Evolutionary conservation across 352 stramenopile genomes (phyloP), one percentile per base, ranked within the genome.

Genomic region (Globisporangium paddicum): DNA sequence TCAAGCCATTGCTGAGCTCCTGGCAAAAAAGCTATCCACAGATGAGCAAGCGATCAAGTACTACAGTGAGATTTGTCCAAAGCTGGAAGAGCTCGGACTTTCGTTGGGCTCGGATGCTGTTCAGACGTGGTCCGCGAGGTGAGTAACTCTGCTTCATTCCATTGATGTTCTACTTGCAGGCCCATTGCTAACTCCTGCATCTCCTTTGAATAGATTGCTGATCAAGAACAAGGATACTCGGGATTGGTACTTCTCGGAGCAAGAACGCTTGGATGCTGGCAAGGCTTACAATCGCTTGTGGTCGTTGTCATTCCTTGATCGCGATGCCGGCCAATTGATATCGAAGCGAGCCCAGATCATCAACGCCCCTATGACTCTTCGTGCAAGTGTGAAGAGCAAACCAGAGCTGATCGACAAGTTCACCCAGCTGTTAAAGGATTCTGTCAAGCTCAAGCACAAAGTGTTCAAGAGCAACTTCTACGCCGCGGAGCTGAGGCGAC

Each of bases 161-260:
- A 16, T 16, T 5, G 21, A 13, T 34, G 21, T 21, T 11, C 13
- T 35, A 14, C 28, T 19, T 14, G 10, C 9, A 10, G 2, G 4
- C 35, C 13, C 5, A 16, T 16, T 13, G 37, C 51, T 25, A 52
- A 30, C 28, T 19, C 9, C 21, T 47, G n/a, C 2, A 19, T 50
- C 28, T 19, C 0, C 32, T 63, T 13, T 59, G 6, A 42, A 42
- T 40, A 81, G 72, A 57, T 58, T 95, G 40, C 64, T 93, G 9
- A 93, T 95, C 62, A 95, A 93, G 64, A 93, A 93, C 65, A 93
- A 93, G 64, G 84, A 95, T 11, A 92, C 86, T 2, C 71, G 82
- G 11, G 82, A 93, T 49, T 94, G 84, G 84, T 94, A 93, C 44
- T 95, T 87, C 34, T 78, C 66, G 7, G 84, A 95, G 45, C 69